Base-by-base conservation (phyloP, 495 filamentous ascomycete genomes). In the Xylaria sp. region DNA sequence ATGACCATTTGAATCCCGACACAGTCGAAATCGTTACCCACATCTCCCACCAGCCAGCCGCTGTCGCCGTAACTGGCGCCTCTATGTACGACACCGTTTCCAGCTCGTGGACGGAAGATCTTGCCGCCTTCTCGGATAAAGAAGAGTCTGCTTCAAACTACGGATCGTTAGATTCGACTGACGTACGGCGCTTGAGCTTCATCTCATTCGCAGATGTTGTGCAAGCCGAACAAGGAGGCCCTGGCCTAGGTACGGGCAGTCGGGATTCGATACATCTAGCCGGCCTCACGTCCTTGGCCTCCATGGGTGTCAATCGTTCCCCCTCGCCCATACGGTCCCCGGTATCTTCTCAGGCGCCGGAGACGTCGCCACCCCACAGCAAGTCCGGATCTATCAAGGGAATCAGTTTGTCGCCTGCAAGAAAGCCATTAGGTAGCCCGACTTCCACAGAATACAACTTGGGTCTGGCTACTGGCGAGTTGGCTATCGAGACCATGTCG, bases 201-300 rank as follows among this genome's bases (percentile, higher is more conserved):
- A 97, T 97, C 78, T 95, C 93, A 19, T 97, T 97, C 77, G 93
- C 95, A 37, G 94, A 97, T 76, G 93, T 97, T 14, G 93, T 97
- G n/a, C 93, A 96, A 78, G 88, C 92, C 31, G 94, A 97, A 77
- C 94, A 97, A 76, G 83, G 85, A 5, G 69, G 72, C 24, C 73
- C 71, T 29, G 90, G 85, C 50, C 85, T 87, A 58, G 73, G 71
- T 61, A 77, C 80, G 24, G 85, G 83, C 40, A 85, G 83, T 65
- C 83, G 90, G 76, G 90, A 93, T 67, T 86, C 86, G 48, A 84
- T 90, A 63, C 88, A 91, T 77, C 79, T 88, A 15, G 82, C 87
- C 26, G 85, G 88, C 50, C 70, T 88, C 57, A 89, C 85, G 69
- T 86, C 83, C 46, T 75, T 87, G 41, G 75, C 81, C 5, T 85